Percentiles rank a stretch among this genome's conserved stretches.
These are phyloP conservation scores for Apiotrichum siamense DNA, from an alignment of 1,284 basidiomycete species.

Conservation along the genomic window DNA sequence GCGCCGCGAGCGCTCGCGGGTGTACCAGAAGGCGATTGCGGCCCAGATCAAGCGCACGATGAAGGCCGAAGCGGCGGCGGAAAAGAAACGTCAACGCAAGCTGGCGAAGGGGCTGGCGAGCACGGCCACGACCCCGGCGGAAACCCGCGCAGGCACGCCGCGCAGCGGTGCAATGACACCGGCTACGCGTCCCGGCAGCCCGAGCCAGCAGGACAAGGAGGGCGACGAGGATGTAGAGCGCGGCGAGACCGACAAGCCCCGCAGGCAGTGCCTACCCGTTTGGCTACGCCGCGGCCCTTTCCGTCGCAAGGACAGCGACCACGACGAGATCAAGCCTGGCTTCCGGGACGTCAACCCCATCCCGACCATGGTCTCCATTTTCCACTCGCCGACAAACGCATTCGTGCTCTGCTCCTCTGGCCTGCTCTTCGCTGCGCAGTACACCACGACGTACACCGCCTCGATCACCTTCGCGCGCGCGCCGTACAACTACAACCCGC, in stretches of 20 bases:
- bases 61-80: slow-evolving; percentile 22
- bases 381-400: slow-evolving; percentile 62
- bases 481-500: slow-evolving; percentile 62
- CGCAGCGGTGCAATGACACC: slow-evolving; percentile 6
- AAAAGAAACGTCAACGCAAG: slow-evolving; percentile 28
- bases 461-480: slow-evolving; percentile 56
- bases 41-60: slow-evolving; percentile 39
- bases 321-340: slow-evolving; percentile 54
- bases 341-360: slow-evolving; percentile 68
- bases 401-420: slow-evolving; percentile 63
- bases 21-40: slow-evolving; percentile 59
- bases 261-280: background rate
- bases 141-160: slow-evolving; percentile 10
- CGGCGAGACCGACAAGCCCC: background rate
- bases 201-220: background rate
- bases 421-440: slow-evolving; percentile 63
- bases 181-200: background rate
- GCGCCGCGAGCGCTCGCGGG: slow-evolving; percentile 67
- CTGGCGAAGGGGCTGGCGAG: slow-evolving; percentile 22
- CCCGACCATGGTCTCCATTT: slow-evolving; percentile 55
- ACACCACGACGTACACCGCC: slow-evolving; percentile 62
- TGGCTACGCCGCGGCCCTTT: background rate
- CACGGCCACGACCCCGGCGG: slow-evolving; percentile 28
- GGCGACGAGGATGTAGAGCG: background rate
- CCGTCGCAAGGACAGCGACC: slow-evolving; percentile 13